Conservation (phyloP, 106 monocot species). For the Platanthera guangdongensis region DNA sequence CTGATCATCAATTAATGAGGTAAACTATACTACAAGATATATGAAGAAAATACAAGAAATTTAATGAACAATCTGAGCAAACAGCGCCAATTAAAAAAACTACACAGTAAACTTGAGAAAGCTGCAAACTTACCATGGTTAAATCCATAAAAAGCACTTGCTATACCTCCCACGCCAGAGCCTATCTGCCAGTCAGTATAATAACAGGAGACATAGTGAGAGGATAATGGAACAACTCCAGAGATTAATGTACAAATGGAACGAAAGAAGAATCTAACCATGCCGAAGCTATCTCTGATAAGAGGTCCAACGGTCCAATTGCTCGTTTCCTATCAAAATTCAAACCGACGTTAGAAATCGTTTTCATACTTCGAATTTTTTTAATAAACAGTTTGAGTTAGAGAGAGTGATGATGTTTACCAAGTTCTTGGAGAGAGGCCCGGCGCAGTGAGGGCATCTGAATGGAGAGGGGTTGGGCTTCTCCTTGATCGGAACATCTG, state of each 20-base stretch:
- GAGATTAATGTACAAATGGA: not conserved
- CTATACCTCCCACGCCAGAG: conserved; percentile 61
- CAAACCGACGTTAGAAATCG: conserved; percentile 8
- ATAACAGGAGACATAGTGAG: not conserved
- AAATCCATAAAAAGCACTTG: conserved; percentile 87
- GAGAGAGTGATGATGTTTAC: conserved; percentile 18
- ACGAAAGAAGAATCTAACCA: conserved; percentile 25
- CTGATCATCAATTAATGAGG: not conserved
- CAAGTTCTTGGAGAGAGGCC: conserved; percentile 76
- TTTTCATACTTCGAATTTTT: not conserved
- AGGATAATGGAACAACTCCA: not conserved
- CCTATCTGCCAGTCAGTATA: conserved; percentile 51
- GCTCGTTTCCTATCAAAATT: conserved; percentile 57
- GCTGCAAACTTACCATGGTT: conserved; percentile 51
- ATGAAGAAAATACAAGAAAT: not conserved
- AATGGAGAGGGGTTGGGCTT: conserved; percentile 13
- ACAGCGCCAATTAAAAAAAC: not conserved
- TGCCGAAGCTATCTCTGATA: conserved; percentile 77
- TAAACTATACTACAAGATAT: not conserved
- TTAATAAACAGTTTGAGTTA: conserved; percentile 3
- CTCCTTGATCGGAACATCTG: conserved; percentile 11
- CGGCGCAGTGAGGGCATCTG: conserved; percentile 61
- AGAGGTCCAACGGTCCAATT: conserved; percentile 70
- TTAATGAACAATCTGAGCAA: not conserved
- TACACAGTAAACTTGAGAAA: not conserved